Base-by-base conservation (phyloP, 345 rosid genomes). In the Lenwebbia sp. region DNA sequence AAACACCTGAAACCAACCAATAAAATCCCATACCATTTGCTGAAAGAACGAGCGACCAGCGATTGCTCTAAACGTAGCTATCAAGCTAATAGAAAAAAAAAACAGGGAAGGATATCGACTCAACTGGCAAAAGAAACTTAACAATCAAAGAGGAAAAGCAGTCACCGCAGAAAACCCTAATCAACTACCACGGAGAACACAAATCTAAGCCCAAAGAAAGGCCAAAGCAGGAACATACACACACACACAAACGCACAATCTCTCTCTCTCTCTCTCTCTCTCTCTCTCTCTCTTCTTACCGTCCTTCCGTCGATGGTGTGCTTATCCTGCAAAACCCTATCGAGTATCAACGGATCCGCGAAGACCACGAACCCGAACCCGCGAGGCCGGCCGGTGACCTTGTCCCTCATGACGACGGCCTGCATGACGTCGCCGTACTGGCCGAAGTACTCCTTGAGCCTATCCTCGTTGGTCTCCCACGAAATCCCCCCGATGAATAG, bases 401-500 rank as follows among this genome's bases (percentile, higher is more conserved):
- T 93, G 87, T 93, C 94, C 21, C 91, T 87, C 95, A 93, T 90
- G 82, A 92, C 92, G 53, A 87, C 92, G 33, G 92, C 84, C 86
- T 91, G 92, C 9, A 86, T 62, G 37, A 93, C 92, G 60, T 93
- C 93, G n/a, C 93, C 95, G 83, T 91, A 93, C 37, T 87, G 88
- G 52, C 54, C 23, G 87, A 93, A 93, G 88, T 93, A 89, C 26
- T 92, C 94, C 8, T 85, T 85, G 75, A 92, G 93, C 86, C 83
- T 90, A 30, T 92, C 95, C 87, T 93, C 95, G 28, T 91, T 76
- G 5, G 95, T 93, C 89, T 93, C 95, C 95, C 95, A 93, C 23
- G 95, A 91, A 83, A 93, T 92, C 83, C 95, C 95, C 53, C 95
- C 95, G 78, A 93, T 88, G 88, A 93, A 93, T 40, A 93, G 94